Conservation (phyloP, 179 eudicot genomes). For the Camellia oleifera region DNA sequence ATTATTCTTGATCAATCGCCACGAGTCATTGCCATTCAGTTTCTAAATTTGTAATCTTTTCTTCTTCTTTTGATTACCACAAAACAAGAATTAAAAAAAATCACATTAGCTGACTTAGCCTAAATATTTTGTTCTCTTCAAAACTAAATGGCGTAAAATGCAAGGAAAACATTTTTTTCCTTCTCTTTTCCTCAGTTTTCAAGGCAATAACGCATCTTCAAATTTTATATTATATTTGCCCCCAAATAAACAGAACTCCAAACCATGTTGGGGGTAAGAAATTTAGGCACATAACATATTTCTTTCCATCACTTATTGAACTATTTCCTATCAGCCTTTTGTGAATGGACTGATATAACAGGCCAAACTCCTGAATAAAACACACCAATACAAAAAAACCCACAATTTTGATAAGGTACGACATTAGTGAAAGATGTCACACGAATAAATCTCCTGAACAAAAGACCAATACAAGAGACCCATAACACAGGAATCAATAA, state of each 20-base stretch:
- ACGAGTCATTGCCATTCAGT: background rate
- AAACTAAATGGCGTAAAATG: background rate
- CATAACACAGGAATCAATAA: too few species aligned
- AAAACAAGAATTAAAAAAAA: background rate
- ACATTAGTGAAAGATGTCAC: background rate
- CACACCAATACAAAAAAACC: too few species aligned
- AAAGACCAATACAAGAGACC: background rate
- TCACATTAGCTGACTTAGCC: background rate
- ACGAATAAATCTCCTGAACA: background rate
- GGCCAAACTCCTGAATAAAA: background rate
- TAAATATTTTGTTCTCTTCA: background rate
- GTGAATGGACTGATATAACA: background rate
- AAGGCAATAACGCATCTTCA: background rate
- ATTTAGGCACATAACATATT: background rate
- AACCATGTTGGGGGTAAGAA: background rate
- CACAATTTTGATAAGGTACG: background rate
- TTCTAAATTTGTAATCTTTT: too few species aligned
- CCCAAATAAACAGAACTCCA: background rate
- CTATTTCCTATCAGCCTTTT: background rate
- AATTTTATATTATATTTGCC: background rate
- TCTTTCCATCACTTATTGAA: background rate
- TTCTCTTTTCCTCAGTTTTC: constrained; percentile 4
- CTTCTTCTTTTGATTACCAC: too few species aligned
- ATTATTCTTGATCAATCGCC: background rate
- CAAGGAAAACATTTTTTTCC: background rate